Evolutionary conservation across 2,329 filamentous ascomycete genomes (phyloP).

Genomic region (Botrytis galanthina): DNA sequence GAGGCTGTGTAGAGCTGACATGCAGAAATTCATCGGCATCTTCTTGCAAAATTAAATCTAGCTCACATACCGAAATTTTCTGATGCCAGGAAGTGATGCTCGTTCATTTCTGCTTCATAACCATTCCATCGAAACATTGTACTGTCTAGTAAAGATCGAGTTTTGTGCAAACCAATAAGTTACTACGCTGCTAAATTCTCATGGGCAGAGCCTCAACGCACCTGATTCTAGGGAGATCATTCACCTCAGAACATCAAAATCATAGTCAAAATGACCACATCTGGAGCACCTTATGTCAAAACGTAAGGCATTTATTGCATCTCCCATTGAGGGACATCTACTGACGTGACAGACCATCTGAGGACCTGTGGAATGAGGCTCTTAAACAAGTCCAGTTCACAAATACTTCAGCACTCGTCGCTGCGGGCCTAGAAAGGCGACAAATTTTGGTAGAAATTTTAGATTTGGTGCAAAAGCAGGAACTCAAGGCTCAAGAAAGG

Average conservation of each 20-base stretch:
- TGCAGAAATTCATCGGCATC: not conserved
- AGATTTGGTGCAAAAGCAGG: not conserved
- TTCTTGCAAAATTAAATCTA: not conserved
- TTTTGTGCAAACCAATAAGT: not conserved
- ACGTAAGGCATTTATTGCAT: not conserved
- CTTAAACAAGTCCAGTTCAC: not conserved
- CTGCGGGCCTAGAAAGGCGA: not conserved
- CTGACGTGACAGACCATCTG: not conserved
- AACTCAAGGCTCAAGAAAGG: not conserved
- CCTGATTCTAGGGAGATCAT: not conserved
- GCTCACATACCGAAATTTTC: not conserved
- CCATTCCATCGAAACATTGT: not conserved
- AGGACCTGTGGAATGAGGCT: not conserved
- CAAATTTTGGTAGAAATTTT: not conserved
- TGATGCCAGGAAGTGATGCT: not conserved
- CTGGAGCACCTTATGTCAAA: not conserved
- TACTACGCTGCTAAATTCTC: not conserved
- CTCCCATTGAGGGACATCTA: not conserved
- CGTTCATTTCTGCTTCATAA: not conserved
- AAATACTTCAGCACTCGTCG: not conserved
- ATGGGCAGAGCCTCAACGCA: not conserved
- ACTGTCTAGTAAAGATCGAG: not conserved
- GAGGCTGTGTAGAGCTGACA: not conserved
- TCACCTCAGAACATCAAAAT: not conserved
- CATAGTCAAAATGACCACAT: not conserved